These are phyloP conservation scores for Chytriomyces sp. DNA, from an alignment of 192 early-diverging fungal genomes.

Conservation along the genomic window DNA sequence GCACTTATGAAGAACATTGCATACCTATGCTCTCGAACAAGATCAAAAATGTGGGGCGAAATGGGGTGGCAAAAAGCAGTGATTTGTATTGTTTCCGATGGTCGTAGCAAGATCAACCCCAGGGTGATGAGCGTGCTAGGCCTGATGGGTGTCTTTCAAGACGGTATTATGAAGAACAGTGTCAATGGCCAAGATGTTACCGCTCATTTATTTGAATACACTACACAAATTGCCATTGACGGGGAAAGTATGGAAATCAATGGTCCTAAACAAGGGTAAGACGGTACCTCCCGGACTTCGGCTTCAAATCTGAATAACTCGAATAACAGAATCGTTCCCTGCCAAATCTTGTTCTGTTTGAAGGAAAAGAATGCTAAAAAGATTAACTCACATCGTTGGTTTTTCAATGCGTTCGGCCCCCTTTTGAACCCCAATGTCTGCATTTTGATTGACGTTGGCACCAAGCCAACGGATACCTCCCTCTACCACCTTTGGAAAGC, in stretches of 20 bases:
- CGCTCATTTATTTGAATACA: slow-evolving; percentile 73
- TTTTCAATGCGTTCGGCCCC: slow-evolving; percentile 71
- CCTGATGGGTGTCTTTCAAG: slow-evolving; percentile 82
- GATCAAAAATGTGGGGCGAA: slow-evolving; percentile 57
- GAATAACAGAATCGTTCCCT: slow-evolving; percentile 52
- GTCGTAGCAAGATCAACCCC: slow-evolving; percentile 73
- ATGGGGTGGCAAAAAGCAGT: slow-evolving; percentile 86
- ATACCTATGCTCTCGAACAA: slow-evolving; percentile 45
- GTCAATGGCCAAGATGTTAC: slow-evolving; percentile 68
- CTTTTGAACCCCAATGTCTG: slow-evolving; percentile 68
- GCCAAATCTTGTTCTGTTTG: slow-evolving; percentile 82
- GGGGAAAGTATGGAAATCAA: slow-evolving; percentile 68
- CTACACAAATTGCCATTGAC: slow-evolving; percentile 74
- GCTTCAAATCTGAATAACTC: background rate
- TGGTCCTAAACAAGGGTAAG: slow-evolving; percentile 60
- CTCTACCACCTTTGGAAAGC: slow-evolving; percentile 95
- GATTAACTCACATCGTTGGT: slow-evolving; percentile 76
- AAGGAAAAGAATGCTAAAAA: slow-evolving; percentile 93
- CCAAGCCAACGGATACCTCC: slow-evolving; percentile 77
- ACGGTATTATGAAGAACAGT: slow-evolving; percentile 69
- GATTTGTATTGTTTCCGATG: slow-evolving; percentile 80
- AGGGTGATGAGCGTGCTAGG: slow-evolving; percentile 71
- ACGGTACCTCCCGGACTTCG: background rate
- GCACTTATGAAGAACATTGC: slow-evolving; percentile 75
- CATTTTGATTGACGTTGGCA: slow-evolving; percentile 91